Conservation (phyloP, 106 monocot species). For the Ottelia alismoides region DNA sequence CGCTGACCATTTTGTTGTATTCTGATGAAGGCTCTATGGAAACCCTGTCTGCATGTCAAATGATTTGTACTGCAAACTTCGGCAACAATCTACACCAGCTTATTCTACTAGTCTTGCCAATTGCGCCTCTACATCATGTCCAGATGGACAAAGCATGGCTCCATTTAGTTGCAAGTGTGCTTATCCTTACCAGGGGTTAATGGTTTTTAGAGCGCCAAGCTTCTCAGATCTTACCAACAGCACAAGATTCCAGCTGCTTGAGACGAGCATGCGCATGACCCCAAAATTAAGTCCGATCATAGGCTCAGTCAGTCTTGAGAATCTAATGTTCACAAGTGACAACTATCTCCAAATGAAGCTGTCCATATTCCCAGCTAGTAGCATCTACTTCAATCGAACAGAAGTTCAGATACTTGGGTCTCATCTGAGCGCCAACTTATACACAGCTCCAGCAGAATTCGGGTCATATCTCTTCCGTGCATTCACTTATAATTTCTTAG, state of each 20-base stretch:
- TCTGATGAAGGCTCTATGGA: conserved; percentile 30
- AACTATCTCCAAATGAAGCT: conserved; percentile 38
- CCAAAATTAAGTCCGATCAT: conserved; percentile 10
- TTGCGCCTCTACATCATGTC: conserved; percentile 27
- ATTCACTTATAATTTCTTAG: conserved; percentile 28
- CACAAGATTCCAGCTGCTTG: conserved; percentile 30
- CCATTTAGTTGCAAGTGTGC: conserved; percentile 51
- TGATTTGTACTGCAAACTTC: conserved; percentile 21
- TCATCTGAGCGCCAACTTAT: conserved; percentile 51
- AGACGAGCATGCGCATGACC: conserved; percentile 25
- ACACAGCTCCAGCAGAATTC: conserved; percentile 38
- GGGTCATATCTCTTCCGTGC: conserved; percentile 60
- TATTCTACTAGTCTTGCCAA: conserved; percentile 35
- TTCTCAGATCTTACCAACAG: conserved; percentile 36
- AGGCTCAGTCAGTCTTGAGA: conserved; percentile 7
- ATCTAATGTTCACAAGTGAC: conserved; percentile 25
- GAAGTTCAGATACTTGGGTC: conserved; percentile 42
- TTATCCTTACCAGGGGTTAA: conserved; percentile 43
- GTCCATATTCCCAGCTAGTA: conserved; percentile 40
- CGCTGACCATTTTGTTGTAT: too few species aligned
- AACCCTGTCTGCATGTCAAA: conserved; percentile 42
- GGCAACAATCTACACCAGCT: conserved; percentile 5
- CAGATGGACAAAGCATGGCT: conserved; percentile 22
- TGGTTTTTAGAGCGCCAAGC: conserved; percentile 45
- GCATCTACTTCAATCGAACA: conserved; percentile 26